Base-by-base conservation (phyloP, 2,329 filamentous ascomycete genomes). In the Botrytis sinoallii region DNA sequence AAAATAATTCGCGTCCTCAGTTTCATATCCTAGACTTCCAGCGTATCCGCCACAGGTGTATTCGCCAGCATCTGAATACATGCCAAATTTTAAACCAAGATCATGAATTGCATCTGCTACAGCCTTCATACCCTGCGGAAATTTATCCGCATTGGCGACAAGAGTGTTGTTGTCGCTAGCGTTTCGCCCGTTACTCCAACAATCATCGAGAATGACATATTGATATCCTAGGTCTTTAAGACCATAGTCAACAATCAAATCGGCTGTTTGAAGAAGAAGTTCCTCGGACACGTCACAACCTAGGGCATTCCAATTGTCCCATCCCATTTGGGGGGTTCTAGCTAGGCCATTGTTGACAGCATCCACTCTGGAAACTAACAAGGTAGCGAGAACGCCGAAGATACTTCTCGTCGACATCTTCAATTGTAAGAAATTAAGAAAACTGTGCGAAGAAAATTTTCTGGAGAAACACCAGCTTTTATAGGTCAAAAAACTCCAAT, bases 171-270 rank as follows among this genome's bases (percentile, higher is more conserved):
- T 85, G 60, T 77, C 77, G 40, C 82, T 84, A 18, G 77, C 75
- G 60, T 79, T 78, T 20, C 86, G 82, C 44, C 85, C 85, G 14
- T 82, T 82, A 59, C 81, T 83, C 86, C 86, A 88, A 79, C 86
- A 87, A 76, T 88, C 86, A 75, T 88, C 86, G 1, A 88, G 81
- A 55, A 80, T 88, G 73, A 90, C 85, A 72, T 90, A 89, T 32
- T 85, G 80, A 77, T 90, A 90, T 2, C 88, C 88, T 5, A 85
- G 82, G 59, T 87, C 85, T 78, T 85, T 84, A 20, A 88, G 83
- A 4, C 85, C 87, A 4, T 85, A 82, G 14, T 84, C 81, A 32
- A 88, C 82, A 55, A 89, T 82, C 48, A 84, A 80, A 59, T 86
- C 77, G 0, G 85, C 86, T 0, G 85, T 84, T 40, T 82, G 81